phyloP scores from a whole-genome alignment of 768 basidiomycete genomes.

The Hortiboletus flavorubellus region DNA sequence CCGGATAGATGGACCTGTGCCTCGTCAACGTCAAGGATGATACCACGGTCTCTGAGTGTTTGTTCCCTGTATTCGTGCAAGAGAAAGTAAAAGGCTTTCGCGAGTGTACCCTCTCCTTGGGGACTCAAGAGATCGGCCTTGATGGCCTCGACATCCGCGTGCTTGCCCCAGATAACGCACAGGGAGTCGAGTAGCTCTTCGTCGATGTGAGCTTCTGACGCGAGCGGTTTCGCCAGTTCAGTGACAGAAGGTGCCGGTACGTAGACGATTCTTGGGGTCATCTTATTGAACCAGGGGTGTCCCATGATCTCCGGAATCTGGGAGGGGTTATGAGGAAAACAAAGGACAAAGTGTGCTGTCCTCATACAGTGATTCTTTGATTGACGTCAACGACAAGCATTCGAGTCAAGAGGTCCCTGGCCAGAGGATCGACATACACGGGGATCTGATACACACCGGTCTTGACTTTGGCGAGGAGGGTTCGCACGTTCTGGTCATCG shows the following conservation, averaged over 20 bases:
- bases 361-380: constrained; percentile 71
- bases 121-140: constrained; percentile 66
- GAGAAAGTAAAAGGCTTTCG: constrained; percentile 89
- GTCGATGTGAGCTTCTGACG: constrained; percentile 69
- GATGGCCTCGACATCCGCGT: constrained; percentile 58
- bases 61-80: constrained; percentile 73
- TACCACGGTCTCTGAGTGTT: constrained; percentile 52
- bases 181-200: constrained; percentile 74
- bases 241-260: constrained; percentile 59
- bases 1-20: constrained; percentile 12
- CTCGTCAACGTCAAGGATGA: constrained; percentile 36
- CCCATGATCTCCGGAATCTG: constrained; percentile 83
- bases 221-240: constrained; percentile 66
- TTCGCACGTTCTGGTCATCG: constrained; percentile 83
- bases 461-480: constrained; percentile 82
- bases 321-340: constrained; percentile 1
- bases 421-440: constrained; percentile 72
- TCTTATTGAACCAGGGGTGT: constrained; percentile 78
- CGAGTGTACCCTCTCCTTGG: constrained; percentile 64
- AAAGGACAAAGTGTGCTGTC: not conserved
- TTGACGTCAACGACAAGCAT: constrained; percentile 89
- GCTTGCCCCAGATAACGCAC: constrained; percentile 79
- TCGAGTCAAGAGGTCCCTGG: constrained; percentile 74
- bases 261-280: constrained; percentile 46
- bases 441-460: constrained; percentile 84